phyloP scores from a whole-genome alignment of 805 yeast species.

The Cyberlindnera mrakii region DNA sequence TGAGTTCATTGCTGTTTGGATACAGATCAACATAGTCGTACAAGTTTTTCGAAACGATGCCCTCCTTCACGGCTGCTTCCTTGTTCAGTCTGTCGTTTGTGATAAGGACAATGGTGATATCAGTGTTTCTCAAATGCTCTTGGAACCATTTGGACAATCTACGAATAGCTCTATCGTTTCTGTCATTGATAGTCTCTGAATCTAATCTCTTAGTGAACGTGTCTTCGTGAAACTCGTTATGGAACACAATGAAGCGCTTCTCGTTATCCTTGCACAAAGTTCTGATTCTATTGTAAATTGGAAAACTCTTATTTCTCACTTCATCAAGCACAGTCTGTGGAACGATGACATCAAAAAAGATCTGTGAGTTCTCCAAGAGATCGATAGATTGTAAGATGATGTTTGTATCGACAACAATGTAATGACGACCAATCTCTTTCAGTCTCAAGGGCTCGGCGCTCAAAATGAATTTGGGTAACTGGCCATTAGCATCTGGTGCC shows the following conservation, averaged over 20 bases:
- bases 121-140: conserved; percentile 45
- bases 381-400: conserved; percentile 86
- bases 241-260: conserved; percentile 85
- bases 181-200: conserved; percentile 75
- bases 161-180: conserved; percentile 89
- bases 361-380: conserved; percentile 66
- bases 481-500: conserved; percentile 61
- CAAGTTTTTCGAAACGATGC: conserved; percentile 49
- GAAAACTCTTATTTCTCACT: conserved; percentile 79
- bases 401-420: conserved; percentile 82
- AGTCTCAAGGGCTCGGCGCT: conserved; percentile 52
- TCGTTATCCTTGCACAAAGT: conserved; percentile 66
- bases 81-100: conserved; percentile 76
- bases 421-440: conserved; percentile 59
- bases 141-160: conserved; percentile 66
- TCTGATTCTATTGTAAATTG: conserved; percentile 81
- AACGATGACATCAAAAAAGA: conserved; percentile 84
- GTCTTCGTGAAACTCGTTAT: conserved; percentile 78
- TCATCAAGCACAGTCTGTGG: conserved; percentile 95
- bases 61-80: conserved; percentile 46
- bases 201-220: conserved; percentile 57
- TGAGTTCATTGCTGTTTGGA: conserved; percentile 66
- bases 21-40: conserved; percentile 65
- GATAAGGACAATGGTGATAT: conserved; percentile 48
- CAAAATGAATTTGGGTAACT: conserved; percentile 59